These are phyloP conservation scores for Schizochytrium sp. DNA, from an alignment of 108 stramenopile species.

Conservation along the genomic window DNA sequence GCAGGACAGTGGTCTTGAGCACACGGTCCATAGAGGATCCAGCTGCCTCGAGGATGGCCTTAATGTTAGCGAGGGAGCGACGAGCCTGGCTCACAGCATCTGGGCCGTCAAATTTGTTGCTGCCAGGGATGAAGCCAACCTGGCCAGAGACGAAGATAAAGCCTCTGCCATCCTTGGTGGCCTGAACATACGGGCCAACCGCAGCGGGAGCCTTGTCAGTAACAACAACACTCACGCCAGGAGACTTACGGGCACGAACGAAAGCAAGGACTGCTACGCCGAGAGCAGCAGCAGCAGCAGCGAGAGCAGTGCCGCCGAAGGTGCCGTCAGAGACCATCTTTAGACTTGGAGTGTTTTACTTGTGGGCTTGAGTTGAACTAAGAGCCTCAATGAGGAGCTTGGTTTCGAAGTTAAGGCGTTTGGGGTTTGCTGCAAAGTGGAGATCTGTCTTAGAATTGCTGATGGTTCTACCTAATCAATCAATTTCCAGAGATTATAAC, in stretches of 20 bases:
- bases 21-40: constrained; percentile 55
- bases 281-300: constrained; percentile 5
- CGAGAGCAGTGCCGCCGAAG: not conserved
- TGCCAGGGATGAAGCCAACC: constrained; percentile 52
- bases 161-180: constrained; percentile 17
- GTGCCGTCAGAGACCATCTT: not conserved
- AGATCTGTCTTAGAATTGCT: no score
- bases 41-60: constrained; percentile 52
- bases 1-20: constrained; percentile 62
- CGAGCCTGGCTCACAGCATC: constrained; percentile 48
- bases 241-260: not conserved
- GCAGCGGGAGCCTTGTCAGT: constrained; percentile 60
- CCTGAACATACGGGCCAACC: constrained; percentile 63
- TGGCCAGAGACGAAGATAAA: constrained; percentile 58
- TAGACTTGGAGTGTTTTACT: no score
- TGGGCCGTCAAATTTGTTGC: constrained; percentile 14
- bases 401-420: no score
- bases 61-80: constrained; percentile 48
- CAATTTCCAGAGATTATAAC: no score
- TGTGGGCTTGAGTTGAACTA: no score
- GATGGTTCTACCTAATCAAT: no score
- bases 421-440: no score
- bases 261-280: constrained; percentile 17
- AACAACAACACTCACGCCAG: constrained; percentile 6
- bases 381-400: no score